Conservation (phyloP, 2,329 filamentous ascomycete species). For the Cyclaneusma minus region DNA sequence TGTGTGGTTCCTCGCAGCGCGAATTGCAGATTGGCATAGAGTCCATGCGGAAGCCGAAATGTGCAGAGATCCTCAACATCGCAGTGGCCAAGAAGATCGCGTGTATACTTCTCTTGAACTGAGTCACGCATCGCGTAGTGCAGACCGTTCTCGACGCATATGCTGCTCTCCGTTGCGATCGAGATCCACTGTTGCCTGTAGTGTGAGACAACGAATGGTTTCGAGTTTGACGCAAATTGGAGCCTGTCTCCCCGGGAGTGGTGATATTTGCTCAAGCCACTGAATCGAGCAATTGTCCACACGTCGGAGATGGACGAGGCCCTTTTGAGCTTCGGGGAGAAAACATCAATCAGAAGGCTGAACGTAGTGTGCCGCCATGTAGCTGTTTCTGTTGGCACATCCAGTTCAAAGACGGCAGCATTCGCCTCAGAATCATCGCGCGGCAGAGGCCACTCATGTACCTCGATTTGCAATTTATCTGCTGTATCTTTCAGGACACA, state of each 20-base stretch:
- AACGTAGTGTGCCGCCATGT: conserved; percentile 33
- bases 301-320: too few relatives aligned
- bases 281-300: conserved; percentile 2
- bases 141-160: conserved; percentile 31
- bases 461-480: conserved; percentile 23
- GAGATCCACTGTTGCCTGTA: conserved; percentile 13
- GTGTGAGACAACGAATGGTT: conserved; percentile 17
- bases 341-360: conserved; percentile 24
- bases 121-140: conserved; percentile 23
- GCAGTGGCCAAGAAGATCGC: conserved; percentile 6
- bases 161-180: conserved; percentile 14
- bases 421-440: conserved; percentile 17
- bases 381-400: conserved; percentile 22
- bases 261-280: conserved; percentile 3
- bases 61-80: conserved; percentile 21
- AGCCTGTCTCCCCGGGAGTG: conserved; percentile 4
- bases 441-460: conserved; percentile 43
- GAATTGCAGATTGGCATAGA: conserved; percentile 14
- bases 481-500: conserved; percentile 22
- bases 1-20: conserved; percentile 8
- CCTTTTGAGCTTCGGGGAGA: conserved; percentile 14
- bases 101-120: conserved; percentile 4
- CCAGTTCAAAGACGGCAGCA: conserved; percentile 36
- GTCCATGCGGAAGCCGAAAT: conserved; percentile 20
- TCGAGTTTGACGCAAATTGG: conserved; percentile 8